phyloP scores from a whole-genome alignment of 129 eudicot species.

The Flaveria ramosissima region DNA sequence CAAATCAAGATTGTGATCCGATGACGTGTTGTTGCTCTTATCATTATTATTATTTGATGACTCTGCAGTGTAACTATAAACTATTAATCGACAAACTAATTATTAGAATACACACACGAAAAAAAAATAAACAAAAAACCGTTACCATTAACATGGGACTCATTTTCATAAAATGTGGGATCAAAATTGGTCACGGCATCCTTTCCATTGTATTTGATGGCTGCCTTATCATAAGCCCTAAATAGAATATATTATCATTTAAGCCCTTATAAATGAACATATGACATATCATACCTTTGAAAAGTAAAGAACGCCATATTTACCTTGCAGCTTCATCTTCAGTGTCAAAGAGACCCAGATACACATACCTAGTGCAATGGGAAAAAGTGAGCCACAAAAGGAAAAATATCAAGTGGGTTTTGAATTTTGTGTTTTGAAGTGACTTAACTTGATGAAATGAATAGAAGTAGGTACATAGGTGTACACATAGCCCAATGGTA shows the following conservation, averaged over 20 bases:
- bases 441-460: constrained; percentile 45
- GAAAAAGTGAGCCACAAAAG: constrained; percentile 25
- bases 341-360: constrained; percentile 94
- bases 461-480: constrained; percentile 40
- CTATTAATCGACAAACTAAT: background rate
- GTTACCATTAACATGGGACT: constrained; percentile 54
- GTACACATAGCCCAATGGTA: constrained; percentile 28
- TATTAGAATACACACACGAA: background rate
- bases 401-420: constrained; percentile 34
- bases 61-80: constrained; percentile 34
- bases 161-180: constrained; percentile 64
- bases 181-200: constrained; percentile 93
- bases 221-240: constrained; percentile 95
- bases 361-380: constrained; percentile 70
- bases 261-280: background rate
- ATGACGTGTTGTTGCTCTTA: constrained; percentile 23
- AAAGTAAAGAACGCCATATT: constrained; percentile 22
- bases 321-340: constrained; percentile 99
- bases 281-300: constrained; percentile 33
- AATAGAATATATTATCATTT: constrained; percentile 9
- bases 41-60: constrained; percentile 27
- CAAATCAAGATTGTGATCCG: constrained; percentile 75
- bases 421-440: constrained; percentile 30
- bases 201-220: constrained; percentile 82
- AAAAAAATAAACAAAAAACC: background rate